Evolutionary conservation across 352 stramenopile species (phyloP), one percentile per base, ranked within the genome.

Genomic region (Phytopythium ostracodes): DNA sequence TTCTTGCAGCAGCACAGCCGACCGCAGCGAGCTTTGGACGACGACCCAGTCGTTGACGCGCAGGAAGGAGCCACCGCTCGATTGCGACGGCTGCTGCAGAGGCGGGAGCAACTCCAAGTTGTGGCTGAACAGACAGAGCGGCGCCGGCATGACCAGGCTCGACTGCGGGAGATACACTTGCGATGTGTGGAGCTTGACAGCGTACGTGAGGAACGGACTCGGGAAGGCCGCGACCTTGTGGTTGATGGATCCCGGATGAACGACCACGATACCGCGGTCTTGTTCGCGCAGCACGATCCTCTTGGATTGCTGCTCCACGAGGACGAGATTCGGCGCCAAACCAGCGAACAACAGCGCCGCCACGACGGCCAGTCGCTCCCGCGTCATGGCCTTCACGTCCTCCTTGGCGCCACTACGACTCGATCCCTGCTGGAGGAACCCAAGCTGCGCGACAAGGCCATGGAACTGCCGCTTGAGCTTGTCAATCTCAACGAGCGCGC

Each of bases 251-350:
- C 82, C 70, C 8, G 85, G 85, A 57, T 94, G 87, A 25, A 94
- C 66, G 35, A 80, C 73, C 17, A 91, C 77, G 24, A 77, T 65
- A 11, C 65, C 64, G 43, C 75, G 68, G 62, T 84, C 71, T 29
- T 76, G 67, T 61, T 89, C 76, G 11, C 74, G 71, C 42, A 89
- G 60, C 24, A 78, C 58, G 6, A 70, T 63, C 22, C 69, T 54
- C 55, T 77, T 64, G 7, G 65, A 62, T 8, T 74, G 52, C 9
- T 67, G 68, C 51, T 90, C 77, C 27, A 79, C 70, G 63, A 92
- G 81, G 22, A 98, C 87, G 49, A 99, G 68, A 67, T 98, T 98
- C 15, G 96, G 96, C 40, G 96, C 90, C 31, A 99, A 68, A 22
- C 87, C 87, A 27, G 79, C 89, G 53, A 82, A 92, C 11, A 97